Percentiles rank a stretch among this genome's conserved stretches.
These are phyloP conservation scores for Mycena venus DNA, from an alignment of 768 basidiomycete species.

Conservation along the genomic window DNA sequence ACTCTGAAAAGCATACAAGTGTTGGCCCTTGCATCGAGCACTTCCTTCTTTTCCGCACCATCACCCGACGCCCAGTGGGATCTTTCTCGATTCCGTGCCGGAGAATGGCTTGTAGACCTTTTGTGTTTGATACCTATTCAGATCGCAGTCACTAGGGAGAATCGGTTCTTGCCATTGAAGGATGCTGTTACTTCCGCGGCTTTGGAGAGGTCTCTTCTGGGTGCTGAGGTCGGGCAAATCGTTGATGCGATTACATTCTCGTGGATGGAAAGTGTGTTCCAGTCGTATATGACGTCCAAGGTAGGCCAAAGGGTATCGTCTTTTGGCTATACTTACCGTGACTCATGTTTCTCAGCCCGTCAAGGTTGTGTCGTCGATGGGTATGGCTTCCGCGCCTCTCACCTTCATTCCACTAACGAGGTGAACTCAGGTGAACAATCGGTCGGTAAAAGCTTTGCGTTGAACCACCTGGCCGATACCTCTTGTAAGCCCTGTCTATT, in stretches of 20 bases:
- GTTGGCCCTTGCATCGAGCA: conserved; percentile 43
- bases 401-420: neutral
- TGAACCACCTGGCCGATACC: conserved; percentile 74
- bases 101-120: conserved; percentile 75
- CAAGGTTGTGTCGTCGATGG: conserved; percentile 77
- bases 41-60: conserved; percentile 39
- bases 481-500: conserved; percentile 48
- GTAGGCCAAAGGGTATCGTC: conserved; percentile 47
- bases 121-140: conserved; percentile 77
- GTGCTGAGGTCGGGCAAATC: conserved; percentile 70
- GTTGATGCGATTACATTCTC: conserved; percentile 68
- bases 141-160: conserved; percentile 70
- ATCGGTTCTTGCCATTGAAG: conserved; percentile 72
- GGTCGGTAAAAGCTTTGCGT: conserved; percentile 70
- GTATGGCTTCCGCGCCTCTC: conserved; percentile 43
- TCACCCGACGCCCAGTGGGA: conserved; percentile 34
- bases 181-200: conserved; percentile 64
- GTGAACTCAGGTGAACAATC: conserved; percentile 67
- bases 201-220: conserved; percentile 66
- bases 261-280: conserved; percentile 72
- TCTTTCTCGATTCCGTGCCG: conserved; percentile 57
- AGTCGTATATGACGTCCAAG: conserved; percentile 72
- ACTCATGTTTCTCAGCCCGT: conserved; percentile 61
- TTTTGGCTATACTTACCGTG: neutral
- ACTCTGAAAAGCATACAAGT: conserved; percentile 55